Conservation (phyloP, 1,139 yeast genomes). For the Blastobotrys buckinghamii region DNA sequence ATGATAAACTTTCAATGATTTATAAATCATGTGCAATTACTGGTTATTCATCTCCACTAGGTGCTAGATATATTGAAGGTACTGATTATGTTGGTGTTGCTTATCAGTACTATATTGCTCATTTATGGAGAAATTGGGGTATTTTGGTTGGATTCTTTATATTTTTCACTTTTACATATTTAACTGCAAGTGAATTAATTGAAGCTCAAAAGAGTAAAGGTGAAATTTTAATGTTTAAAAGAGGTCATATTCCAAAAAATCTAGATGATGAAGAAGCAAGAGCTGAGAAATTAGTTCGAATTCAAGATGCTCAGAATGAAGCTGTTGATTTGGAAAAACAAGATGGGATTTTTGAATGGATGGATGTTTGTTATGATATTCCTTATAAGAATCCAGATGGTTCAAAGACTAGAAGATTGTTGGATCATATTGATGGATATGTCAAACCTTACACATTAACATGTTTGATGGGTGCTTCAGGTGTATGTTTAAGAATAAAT, state of each 20-base stretch:
- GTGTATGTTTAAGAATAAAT: constrained; percentile 58
- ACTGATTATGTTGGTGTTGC: constrained; percentile 45
- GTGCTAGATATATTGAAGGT: constrained; percentile 51
- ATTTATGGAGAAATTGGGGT: constrained; percentile 84
- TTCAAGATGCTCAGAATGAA: constrained; percentile 14
- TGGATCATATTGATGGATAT: constrained; percentile 55
- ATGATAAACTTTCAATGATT: constrained; percentile 35
- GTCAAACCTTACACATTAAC: constrained; percentile 56
- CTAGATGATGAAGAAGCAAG: constrained; percentile 21
- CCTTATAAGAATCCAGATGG: constrained; percentile 44
- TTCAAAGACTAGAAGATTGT: constrained; percentile 40
- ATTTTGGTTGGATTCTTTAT: constrained; percentile 51
- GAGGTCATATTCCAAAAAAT: constrained; percentile 35
- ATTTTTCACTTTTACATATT: constrained; percentile 52
- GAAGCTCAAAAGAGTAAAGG: constrained; percentile 80
- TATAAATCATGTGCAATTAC: constrained; percentile 54
- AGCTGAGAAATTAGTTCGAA: neutral
- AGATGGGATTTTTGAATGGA: constrained; percentile 66
- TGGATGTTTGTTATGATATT: constrained; percentile 67
- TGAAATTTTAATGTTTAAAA: constrained; percentile 66
- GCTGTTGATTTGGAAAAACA: constrained; percentile 22
- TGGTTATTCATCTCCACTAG: constrained; percentile 40
- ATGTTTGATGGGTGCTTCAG: constrained; percentile 61
- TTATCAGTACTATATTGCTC: constrained; percentile 46
- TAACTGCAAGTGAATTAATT: constrained; percentile 55